Evolutionary conservation across 495 filamentous ascomycete species (phyloP), one percentile per base, ranked within the genome.

Genomic region (Corynascus novoguineensis): DNA sequence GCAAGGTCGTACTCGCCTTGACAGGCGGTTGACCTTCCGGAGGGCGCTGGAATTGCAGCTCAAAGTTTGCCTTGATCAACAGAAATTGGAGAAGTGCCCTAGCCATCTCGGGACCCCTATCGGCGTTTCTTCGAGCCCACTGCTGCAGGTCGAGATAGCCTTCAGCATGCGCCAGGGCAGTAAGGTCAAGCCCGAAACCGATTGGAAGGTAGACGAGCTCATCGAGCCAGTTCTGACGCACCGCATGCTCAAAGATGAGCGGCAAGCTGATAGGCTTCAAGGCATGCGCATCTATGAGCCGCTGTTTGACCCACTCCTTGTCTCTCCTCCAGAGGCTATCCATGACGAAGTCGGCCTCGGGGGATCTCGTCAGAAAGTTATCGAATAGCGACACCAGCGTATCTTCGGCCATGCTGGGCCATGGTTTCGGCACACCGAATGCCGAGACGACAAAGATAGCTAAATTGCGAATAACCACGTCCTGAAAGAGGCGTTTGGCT

Each of bases 241-340:
- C 71, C 15, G 88, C 88, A 60, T 89, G 86, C 28, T 96, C 90
- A 59, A 95, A 86, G 29, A 97, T 93, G 25, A 83, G 74, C 2
- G 83, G 81, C n/a, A 96, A 79, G 21, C 84, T 78, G 40, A 87
- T 79, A 0, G 87, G 88, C 63, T 92, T 86, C 60, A 81, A 76
- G 8, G 80, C 84, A 71, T 96, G 92, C 14, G 83, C 79, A 40
- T 93, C 87, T 17, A 90, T 81, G 27, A 99, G 80, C 55, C 86
- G 83, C 59, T 82, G 78, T 1, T 84, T 82, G 21, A 97, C 85
- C 87, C 89, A 97, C 28, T 82, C 75, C 53, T 82, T 86, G 64
- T 97, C 88, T 60, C 89, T 86, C 60, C 86, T 85, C 92, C 93
- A 97, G 4, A 95, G 74, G 56, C 87, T 88, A 67, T 93, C 82